Evolutionary conservation across 2,329 filamentous ascomycete genomes (phyloP).

Genomic region (Polychaeton citri): DNA sequence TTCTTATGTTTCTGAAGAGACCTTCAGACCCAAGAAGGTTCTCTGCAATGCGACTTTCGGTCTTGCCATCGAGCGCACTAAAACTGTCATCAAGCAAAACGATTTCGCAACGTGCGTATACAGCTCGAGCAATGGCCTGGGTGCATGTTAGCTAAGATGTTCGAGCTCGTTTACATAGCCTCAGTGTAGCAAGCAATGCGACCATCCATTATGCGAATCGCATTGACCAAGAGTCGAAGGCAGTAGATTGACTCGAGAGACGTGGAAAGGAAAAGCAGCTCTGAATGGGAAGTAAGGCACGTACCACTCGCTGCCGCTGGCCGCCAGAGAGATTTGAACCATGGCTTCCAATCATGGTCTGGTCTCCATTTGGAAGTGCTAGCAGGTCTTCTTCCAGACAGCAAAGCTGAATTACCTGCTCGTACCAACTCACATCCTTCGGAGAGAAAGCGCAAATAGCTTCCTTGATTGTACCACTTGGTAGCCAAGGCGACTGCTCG

Average conservation of each 20-base stretch:
- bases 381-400: slow-evolving; percentile 47
- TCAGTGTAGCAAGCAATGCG: too few species aligned
- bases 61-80: slow-evolving; percentile 1
- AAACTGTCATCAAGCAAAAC: slow-evolving; percentile 1
- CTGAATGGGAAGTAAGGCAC: too few species aligned
- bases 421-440: too few species aligned
- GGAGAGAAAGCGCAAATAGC: too few species aligned
- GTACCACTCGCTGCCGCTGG: slow-evolving; percentile 63
- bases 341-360: slow-evolving; percentile 71
- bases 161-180: too few species aligned
- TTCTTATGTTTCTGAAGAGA: not conserved
- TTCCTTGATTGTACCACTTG: not conserved
- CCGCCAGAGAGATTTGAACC: slow-evolving; percentile 76
- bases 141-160: too few species aligned
- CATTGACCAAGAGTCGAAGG: too few species aligned
- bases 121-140: slow-evolving; percentile 1
- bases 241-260: too few species aligned
- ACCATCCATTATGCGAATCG: too few species aligned
- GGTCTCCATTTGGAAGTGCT: slow-evolving; percentile 66
- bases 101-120: not conserved
- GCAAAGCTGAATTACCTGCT: not conserved
- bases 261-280: too few species aligned
- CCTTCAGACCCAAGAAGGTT: slow-evolving; percentile 1
- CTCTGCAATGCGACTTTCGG: not conserved
- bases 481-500: not conserved